Conservation (phyloP, 2,329 filamentous ascomycete genomes). For the Venturia pyrina region DNA sequence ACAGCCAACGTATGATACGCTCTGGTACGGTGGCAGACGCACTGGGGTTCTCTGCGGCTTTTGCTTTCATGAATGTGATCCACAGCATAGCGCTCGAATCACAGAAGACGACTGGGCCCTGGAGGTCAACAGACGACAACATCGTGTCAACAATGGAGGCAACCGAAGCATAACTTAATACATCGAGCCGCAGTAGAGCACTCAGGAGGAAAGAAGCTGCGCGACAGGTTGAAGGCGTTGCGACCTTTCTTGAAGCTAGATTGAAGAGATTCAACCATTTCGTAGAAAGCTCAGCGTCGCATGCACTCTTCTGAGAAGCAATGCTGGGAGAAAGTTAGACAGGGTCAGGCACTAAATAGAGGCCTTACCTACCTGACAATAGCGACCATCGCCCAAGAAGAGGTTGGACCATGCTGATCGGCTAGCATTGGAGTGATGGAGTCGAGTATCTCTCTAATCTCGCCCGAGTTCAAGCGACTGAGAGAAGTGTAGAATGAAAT, state of each 20-base stretch:
- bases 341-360: background rate
- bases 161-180: conserved; percentile 59
- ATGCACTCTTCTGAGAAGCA: conserved; percentile 34
- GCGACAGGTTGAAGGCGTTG: conserved; percentile 60
- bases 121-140: conserved; percentile 67
- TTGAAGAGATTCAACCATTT: conserved; percentile 71
- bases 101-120: conserved; percentile 66
- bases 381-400: conserved; percentile 79
- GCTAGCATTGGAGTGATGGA: conserved; percentile 49
- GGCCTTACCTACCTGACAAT: conserved; percentile 53
- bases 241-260: conserved; percentile 58
- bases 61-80: conserved; percentile 55
- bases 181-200: conserved; percentile 51
- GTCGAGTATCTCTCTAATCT: conserved; percentile 46
- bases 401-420: conserved; percentile 57
- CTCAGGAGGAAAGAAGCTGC: conserved; percentile 66
- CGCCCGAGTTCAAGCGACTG: conserved; percentile 33
- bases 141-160: conserved; percentile 63
- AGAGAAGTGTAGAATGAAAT: conserved; percentile 39
- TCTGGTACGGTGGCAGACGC: conserved; percentile 57
- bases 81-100: conserved; percentile 72
- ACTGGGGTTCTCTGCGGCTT: conserved; percentile 58
- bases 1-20: conserved; percentile 70
- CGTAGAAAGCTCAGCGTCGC: conserved; percentile 30
- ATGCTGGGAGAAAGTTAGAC: conserved; percentile 31